Percentiles rank a stretch among this genome's conserved stretches.
Conservation (phyloP, 768 basidiomycete genomes). For the Myochromella boudieri region DNA sequence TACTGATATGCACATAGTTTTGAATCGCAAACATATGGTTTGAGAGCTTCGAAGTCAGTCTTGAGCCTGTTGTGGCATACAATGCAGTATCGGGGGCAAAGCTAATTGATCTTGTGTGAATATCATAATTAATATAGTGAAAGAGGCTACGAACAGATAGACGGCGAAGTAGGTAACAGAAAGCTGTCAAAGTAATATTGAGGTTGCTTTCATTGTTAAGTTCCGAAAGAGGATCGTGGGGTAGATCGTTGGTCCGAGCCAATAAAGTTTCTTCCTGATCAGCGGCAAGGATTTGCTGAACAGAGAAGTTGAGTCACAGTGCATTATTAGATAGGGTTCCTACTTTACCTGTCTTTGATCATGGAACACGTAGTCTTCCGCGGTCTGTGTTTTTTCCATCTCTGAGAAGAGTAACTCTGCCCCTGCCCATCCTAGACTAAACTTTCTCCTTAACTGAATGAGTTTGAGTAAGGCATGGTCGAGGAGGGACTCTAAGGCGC, state of each 20-base stretch:
- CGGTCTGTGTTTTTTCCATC: slow-evolving; percentile 43
- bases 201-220: slow-evolving; percentile 38
- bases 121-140: neutral
- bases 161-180: slow-evolving; percentile 64
- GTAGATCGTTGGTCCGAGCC: slow-evolving; percentile 42
- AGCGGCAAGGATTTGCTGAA: slow-evolving; percentile 36
- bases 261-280: slow-evolving; percentile 45
- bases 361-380: slow-evolving; percentile 37
- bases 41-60: slow-evolving; percentile 56
- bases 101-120: slow-evolving; percentile 29
- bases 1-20: slow-evolving; percentile 72
- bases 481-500: slow-evolving; percentile 60
- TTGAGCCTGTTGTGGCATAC: slow-evolving; percentile 66
- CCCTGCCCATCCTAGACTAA: slow-evolving; percentile 65
- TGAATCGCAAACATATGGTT: slow-evolving; percentile 71
- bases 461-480: slow-evolving; percentile 56
- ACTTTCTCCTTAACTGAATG: slow-evolving; percentile 49
- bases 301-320: neutral
- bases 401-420: slow-evolving; percentile 55
- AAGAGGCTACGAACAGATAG: slow-evolving; percentile 45
- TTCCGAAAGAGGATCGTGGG: slow-evolving; percentile 50
- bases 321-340: neutral
- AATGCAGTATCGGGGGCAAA: slow-evolving; percentile 70
- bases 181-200: slow-evolving; percentile 64
- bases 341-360: slow-evolving; percentile 29